Conservation (phyloP, 2,329 filamentous ascomycete genomes). For the Xylaria sp. region DNA sequence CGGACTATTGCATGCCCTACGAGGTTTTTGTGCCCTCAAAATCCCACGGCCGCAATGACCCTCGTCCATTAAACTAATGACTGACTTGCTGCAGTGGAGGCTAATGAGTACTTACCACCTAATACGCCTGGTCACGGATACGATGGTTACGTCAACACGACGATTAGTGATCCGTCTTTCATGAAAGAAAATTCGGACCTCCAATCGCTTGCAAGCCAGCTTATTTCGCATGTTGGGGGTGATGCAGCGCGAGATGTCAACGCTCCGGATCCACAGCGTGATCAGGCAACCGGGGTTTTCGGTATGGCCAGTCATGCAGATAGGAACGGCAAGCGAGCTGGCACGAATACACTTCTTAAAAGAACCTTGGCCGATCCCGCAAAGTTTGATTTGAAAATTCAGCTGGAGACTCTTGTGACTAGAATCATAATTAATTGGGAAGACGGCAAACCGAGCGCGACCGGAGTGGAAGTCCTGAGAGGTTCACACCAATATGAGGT, state of each 20-base stretch:
- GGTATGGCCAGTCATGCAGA: conserved; percentile 37
- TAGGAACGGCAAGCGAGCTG: conserved; percentile 43
- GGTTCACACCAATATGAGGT: conserved; percentile 43
- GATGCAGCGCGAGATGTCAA: conserved; percentile 38
- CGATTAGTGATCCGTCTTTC: conserved; percentile 38
- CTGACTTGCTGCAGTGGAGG: conserved; percentile 33
- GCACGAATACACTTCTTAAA: conserved; percentile 54
- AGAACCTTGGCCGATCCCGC: conserved; percentile 52
- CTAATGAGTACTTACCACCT: conserved; percentile 37
- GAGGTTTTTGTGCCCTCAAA: background rate
- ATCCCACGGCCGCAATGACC: background rate
- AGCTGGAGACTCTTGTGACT: conserved; percentile 39
- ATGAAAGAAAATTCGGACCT: conserved; percentile 33
- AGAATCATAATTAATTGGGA: conserved; percentile 36
- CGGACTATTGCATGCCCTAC: background rate
- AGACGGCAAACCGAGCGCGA: conserved; percentile 34
- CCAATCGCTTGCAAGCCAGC: conserved; percentile 32
- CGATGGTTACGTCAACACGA: conserved; percentile 39
- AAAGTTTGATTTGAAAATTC: conserved; percentile 50
- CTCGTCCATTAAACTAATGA: conserved; percentile 19
- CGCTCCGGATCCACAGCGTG: conserved; percentile 34
- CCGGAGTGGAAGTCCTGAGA: conserved; percentile 38
- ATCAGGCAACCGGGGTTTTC: conserved; percentile 38
- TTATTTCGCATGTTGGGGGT: conserved; percentile 35
- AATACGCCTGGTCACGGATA: conserved; percentile 39